Conservation (phyloP, 768 basidiomycete genomes). For the Cystobasidium tubakii region DNA sequence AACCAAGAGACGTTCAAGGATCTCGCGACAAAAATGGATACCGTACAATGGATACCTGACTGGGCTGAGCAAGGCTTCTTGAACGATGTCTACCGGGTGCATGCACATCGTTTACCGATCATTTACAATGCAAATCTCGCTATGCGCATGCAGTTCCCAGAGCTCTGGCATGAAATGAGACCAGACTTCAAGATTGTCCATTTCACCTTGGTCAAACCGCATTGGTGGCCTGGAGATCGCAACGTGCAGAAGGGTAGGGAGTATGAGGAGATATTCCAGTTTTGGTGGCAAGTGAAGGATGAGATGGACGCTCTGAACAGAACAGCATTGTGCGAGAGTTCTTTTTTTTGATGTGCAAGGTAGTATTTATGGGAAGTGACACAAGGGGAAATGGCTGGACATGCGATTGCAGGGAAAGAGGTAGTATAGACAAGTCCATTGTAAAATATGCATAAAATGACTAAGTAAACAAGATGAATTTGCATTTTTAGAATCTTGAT, state of each 20-base stretch:
- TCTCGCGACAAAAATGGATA: background rate
- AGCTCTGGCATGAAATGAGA: background rate
- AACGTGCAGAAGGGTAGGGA: background rate
- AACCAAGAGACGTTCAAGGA: background rate
- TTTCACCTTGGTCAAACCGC: conserved; percentile 10
- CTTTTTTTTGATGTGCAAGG: background rate
- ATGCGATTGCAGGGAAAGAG: too few species aligned
- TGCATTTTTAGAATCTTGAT: too few species aligned
- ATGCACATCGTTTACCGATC: conserved; percentile 17
- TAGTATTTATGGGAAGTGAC: too few species aligned
- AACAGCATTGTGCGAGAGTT: background rate
- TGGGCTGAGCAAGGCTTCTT: conserved; percentile 29
- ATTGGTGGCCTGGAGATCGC: background rate
- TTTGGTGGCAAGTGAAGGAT: conserved; percentile 3
- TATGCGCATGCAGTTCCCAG: background rate
- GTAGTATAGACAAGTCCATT: too few species aligned
- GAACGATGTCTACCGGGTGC: conserved; percentile 1
- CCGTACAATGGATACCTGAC: background rate
- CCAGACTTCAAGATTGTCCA: background rate
- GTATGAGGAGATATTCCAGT: conserved; percentile 13
- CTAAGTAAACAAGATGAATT: too few species aligned
- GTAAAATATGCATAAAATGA: too few species aligned
- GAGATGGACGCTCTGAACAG: background rate
- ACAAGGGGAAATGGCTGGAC: too few species aligned
- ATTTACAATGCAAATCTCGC: conserved; percentile 5